Percentiles rank a stretch among this genome's conserved stretches.
These are phyloP conservation scores for Niebla homalea DNA, from an alignment of 495 filamentous ascomycete species.

Conservation along the genomic window DNA sequence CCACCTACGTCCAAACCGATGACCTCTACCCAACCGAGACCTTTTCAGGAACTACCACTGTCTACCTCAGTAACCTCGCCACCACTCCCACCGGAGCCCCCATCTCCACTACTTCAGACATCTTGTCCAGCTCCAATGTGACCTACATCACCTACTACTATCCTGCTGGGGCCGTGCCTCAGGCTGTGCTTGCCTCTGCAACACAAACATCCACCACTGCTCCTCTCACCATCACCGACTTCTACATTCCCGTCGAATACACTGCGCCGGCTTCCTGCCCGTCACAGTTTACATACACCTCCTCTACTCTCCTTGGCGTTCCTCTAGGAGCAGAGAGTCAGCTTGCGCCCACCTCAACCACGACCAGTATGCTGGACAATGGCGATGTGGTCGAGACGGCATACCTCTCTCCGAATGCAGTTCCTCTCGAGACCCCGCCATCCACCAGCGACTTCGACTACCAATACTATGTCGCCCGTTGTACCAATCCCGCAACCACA, in stretches of 20 bases:
- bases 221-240: neutral
- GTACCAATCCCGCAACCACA: neutral
- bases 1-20: neutral
- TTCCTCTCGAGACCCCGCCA: neutral
- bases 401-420: neutral
- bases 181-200: neutral
- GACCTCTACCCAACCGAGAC: neutral
- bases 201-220: neutral
- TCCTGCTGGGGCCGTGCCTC: neutral
- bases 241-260: neutral
- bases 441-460: neutral
- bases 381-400: neutral
- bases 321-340: constrained; percentile 2
- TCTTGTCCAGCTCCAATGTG: neutral
- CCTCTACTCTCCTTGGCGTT: neutral
- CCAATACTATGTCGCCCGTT: neutral
- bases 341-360: neutral
- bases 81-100: neutral
- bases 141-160: neutral
- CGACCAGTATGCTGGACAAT: neutral
- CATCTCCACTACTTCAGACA: neutral
- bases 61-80: neutral
- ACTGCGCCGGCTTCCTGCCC: constrained; percentile 2
- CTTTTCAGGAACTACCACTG: neutral
- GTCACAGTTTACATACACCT: neutral